Conservation (phyloP, 164 flowering plant genomes). For the Euptelea pleiosperma region DNA sequence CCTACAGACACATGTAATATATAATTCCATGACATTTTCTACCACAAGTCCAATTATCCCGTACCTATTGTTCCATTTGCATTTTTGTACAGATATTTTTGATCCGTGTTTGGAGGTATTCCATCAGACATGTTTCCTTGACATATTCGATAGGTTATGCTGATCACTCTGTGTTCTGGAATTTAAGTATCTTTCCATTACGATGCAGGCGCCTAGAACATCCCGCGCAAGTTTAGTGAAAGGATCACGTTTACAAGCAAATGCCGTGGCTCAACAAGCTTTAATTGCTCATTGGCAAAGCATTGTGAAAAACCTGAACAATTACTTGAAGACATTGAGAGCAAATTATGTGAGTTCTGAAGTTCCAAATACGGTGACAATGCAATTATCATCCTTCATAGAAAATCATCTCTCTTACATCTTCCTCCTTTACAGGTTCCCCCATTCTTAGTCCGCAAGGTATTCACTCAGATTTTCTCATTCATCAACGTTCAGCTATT, state of each 20-base stretch:
- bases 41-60: no score
- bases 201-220: constrained; percentile 82
- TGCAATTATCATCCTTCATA: background rate
- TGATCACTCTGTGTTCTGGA: background rate
- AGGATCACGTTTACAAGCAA: constrained; percentile 82
- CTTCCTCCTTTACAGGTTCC: constrained; percentile 58
- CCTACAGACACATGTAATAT: no score
- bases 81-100: no score
- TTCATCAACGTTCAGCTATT: constrained; percentile 94
- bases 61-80: no score
- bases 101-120: no score
- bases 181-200: background rate
- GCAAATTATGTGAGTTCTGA: constrained; percentile 70
- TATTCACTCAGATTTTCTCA: constrained; percentile 88
- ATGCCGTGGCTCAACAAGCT: constrained; percentile 95
- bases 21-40: no score
- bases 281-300: constrained; percentile 98
- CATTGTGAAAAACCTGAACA: constrained; percentile 79
- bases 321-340: constrained; percentile 66
- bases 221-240: constrained; percentile 88
- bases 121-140: no score
- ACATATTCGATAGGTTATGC: background rate
- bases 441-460: constrained; percentile 77
- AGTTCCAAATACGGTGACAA: background rate
- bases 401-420: constrained; percentile 9